A percentile compares a stretch with the other conserved stretches of the same genome.
phyloP scores from a whole-genome alignment of 2,329 filamentous ascomycete species.

The Fusarium equiseti region DNA sequence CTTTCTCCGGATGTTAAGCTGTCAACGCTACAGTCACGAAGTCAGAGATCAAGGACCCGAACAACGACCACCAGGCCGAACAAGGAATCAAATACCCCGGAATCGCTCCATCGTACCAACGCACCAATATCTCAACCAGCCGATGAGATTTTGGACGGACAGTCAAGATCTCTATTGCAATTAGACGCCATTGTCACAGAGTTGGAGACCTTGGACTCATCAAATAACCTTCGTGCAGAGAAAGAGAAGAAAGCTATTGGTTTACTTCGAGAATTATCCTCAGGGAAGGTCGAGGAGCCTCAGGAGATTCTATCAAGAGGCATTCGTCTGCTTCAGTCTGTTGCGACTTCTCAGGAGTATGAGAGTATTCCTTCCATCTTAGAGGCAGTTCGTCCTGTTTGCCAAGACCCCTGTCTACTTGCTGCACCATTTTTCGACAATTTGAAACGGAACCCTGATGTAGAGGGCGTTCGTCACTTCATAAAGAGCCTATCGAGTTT shows the following conservation, averaged over 20 bases:
- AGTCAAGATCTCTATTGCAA: neutral
- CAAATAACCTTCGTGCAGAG: neutral
- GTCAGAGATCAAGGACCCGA: neutral
- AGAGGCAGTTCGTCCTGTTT: constrained; percentile 38
- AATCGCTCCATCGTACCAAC: neutral
- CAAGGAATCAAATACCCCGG: neutral
- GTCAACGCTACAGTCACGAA: constrained; percentile 7
- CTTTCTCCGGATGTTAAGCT: constrained; percentile 27
- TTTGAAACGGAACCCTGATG: constrained; percentile 27
- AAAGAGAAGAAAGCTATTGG: constrained; percentile 29
- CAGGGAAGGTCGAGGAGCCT: constrained; percentile 23
- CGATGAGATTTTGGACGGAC: neutral
- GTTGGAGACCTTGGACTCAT: constrained; percentile 16
- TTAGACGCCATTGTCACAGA: constrained; percentile 30
- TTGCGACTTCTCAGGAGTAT: constrained; percentile 33
- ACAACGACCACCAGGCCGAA: neutral
- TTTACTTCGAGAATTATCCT: constrained; percentile 37
- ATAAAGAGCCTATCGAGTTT: constrained; percentile 30
- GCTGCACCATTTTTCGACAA: constrained; percentile 41
- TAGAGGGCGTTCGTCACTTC: constrained; percentile 32
- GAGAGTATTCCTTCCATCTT: constrained; percentile 37
- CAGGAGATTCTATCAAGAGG: constrained; percentile 32
- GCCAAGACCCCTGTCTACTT: constrained; percentile 41
- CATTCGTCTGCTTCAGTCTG: constrained; percentile 44
- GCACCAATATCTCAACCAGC: neutral